These are phyloP conservation scores for Aspergillus aculeatus DNA, from an alignment of 2,329 filamentous ascomycete species.

Conservation along the genomic window DNA sequence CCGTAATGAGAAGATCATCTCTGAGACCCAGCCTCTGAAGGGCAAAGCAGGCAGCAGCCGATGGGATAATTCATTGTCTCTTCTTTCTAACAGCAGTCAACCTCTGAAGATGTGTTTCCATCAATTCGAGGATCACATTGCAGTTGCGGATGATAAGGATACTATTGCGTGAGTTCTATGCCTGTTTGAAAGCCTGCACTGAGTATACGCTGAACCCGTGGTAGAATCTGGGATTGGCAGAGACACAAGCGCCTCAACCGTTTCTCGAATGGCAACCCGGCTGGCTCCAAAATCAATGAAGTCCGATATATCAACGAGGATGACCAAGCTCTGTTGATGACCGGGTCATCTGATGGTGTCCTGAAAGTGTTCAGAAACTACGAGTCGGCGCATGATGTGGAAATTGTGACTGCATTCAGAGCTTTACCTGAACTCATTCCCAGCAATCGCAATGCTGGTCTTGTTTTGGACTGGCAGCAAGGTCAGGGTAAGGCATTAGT, in stretches of 20 bases:
- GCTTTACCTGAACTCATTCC: conserved; percentile 91
- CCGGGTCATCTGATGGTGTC: conserved; percentile 90
- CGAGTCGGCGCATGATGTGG: conserved; percentile 70
- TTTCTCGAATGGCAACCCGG: conserved; percentile 93
- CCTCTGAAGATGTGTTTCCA: conserved; percentile 94
- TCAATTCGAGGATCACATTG: conserved; percentile 94
- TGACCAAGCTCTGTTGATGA: conserved; percentile 91
- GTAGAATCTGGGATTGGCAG: conserved; percentile 87
- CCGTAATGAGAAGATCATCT: conserved; percentile 87
- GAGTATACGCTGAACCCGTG: conserved; percentile 6
- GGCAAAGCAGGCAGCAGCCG: conserved; percentile 78
- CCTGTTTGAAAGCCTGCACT: not conserved
- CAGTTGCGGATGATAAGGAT: conserved; percentile 89
- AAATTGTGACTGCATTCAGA: conserved; percentile 87
- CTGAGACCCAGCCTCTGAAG: conserved; percentile 91
- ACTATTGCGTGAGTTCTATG: conserved; percentile 61
- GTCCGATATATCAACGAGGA: conserved; percentile 98
- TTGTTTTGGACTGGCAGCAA: conserved; percentile 99
- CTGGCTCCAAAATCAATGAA: conserved; percentile 88
- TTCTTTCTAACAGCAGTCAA: conserved; percentile 86
- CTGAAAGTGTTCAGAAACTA: conserved; percentile 93
- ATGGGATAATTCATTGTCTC: conserved; percentile 80
- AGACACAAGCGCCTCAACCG: conserved; percentile 70
- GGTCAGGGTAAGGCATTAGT: conserved; percentile 94
- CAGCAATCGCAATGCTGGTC: conserved; percentile 88